Evolutionary conservation across 2,329 filamentous ascomycete genomes (phyloP).

Genomic region (Trichoderma afroharzianum): DNA sequence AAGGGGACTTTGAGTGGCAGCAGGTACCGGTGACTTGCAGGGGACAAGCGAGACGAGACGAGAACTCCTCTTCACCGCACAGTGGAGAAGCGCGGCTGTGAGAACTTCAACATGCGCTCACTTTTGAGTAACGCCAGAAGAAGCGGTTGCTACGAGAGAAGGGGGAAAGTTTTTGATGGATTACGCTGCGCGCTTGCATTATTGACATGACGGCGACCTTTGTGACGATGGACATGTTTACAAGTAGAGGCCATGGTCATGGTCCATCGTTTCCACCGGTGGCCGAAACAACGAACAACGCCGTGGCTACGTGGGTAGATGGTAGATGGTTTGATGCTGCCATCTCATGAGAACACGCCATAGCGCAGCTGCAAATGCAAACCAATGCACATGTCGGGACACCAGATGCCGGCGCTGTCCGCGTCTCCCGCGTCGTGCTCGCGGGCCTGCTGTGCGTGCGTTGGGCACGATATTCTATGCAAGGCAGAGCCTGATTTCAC

Average conservation of each 20-base stretch:
- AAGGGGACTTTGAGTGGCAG: not conserved
- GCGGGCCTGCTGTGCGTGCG: not conserved
- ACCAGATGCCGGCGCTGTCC: not conserved
- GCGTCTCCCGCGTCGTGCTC: not conserved
- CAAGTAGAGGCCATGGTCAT: not conserved
- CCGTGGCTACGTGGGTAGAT: not conserved
- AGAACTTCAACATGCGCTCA: slow-evolving; percentile 2
- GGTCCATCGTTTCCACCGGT: not conserved
- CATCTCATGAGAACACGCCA: not conserved
- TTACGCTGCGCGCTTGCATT: not conserved
- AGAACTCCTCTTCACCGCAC: slow-evolving; percentile 7
- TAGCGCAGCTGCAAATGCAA: not conserved
- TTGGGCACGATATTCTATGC: not conserved
- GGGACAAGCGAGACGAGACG: not conserved
- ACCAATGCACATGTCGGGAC: not conserved
- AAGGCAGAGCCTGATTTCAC: not conserved
- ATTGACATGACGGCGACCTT: not conserved
- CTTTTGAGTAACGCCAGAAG: not conserved
- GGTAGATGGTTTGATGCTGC: not conserved
- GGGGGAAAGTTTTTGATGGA: not conserved
- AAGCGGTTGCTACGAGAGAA: not conserved
- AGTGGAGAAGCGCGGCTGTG: slow-evolving; percentile 14
- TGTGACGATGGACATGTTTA: not conserved
- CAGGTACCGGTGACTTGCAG: slow-evolving; percentile 16
- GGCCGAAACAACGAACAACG: not conserved